These are phyloP conservation scores for Helotiales sp. DNA, from an alignment of 2,329 filamentous ascomycete species.

Conservation along the genomic window DNA sequence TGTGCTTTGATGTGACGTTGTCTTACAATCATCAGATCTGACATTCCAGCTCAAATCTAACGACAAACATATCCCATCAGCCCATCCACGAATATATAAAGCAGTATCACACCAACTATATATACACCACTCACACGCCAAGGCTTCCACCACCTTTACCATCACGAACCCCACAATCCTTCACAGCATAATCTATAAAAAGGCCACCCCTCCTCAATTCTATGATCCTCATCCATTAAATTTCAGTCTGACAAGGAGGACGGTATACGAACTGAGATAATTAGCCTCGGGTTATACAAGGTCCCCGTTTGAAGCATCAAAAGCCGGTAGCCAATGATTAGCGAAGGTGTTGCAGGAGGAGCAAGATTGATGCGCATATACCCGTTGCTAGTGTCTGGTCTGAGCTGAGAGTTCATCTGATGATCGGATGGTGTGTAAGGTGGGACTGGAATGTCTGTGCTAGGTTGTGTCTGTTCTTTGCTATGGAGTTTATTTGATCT, in stretches of 20 bases:
- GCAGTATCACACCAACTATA: too few species aligned
- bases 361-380: background rate
- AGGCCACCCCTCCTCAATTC: background rate
- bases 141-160: too few species aligned
- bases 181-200: constrained; percentile 1
- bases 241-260: background rate
- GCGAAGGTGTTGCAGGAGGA: background rate
- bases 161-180: too few species aligned
- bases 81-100: too few species aligned
- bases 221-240: background rate
- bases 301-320: background rate
- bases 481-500: background rate
- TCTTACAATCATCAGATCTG: too few species aligned
- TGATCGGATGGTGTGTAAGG: too few species aligned
- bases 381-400: background rate
- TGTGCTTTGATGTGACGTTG: too few species aligned
- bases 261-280: background rate
- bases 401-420: too few species aligned
- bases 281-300: background rate
- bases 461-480: background rate
- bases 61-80: too few species aligned
- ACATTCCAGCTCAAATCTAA: too few species aligned
- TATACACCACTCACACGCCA: too few species aligned
- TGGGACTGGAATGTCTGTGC: background rate
- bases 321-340: background rate